Conservation (phyloP, 306 rosid species). For the Mucuna pruriens region DNA sequence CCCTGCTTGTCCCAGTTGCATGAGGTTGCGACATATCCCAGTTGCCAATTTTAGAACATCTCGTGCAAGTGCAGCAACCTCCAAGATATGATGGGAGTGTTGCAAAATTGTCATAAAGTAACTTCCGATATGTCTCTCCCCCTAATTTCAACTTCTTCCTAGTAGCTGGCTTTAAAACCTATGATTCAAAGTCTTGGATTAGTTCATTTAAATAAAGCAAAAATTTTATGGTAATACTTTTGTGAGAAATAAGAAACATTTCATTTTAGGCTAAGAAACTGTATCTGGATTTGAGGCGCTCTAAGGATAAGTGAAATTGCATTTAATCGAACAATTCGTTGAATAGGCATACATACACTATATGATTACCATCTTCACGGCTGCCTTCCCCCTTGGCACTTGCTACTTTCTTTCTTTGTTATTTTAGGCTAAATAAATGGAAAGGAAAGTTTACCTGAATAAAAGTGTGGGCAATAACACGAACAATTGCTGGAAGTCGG, state of each 20-base stretch:
- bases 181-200: slow-evolving; percentile 34
- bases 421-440: slow-evolving; percentile 22
- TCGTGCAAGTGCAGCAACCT: slow-evolving; percentile 75
- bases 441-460: slow-evolving; percentile 63
- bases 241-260: background rate
- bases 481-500: slow-evolving; percentile 86
- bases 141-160: slow-evolving; percentile 76
- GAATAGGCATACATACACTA: background rate
- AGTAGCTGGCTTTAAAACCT: slow-evolving; percentile 83
- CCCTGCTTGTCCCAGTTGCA: slow-evolving; percentile 46
- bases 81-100: slow-evolving; percentile 74
- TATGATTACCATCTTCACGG: background rate
- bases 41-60: slow-evolving; percentile 59
- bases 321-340: background rate
- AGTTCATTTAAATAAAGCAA: slow-evolving; percentile 14
- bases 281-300: background rate
- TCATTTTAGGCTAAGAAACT: background rate
- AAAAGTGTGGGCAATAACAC: slow-evolving; percentile 85
- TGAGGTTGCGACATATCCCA: slow-evolving; percentile 36
- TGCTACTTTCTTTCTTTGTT: no score
- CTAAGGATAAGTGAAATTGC: slow-evolving; percentile 17
- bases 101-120: slow-evolving; percentile 61
- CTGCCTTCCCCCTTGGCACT: slow-evolving; percentile 15
- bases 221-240: background rate
- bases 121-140: slow-evolving; percentile 67